Conservation (phyloP, 805 yeast species). For the Teunomyces tritomae region DNA sequence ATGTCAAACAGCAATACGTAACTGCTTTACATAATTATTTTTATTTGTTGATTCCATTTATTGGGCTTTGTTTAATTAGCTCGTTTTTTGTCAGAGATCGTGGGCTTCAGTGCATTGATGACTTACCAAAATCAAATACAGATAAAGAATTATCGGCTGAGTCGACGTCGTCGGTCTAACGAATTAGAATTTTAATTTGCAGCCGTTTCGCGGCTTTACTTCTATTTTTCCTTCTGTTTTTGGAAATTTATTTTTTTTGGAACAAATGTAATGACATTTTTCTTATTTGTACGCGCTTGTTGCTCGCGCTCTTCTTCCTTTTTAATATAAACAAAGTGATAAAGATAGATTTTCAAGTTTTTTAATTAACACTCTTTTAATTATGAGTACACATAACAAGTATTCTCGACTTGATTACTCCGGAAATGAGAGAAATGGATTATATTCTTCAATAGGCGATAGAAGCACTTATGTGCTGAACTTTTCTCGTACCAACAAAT, state of each 20-base stretch:
- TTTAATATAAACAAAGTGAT: not conserved
- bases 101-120: constrained; percentile 37
- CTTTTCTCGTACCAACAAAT: not conserved
- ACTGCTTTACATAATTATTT: constrained; percentile 18
- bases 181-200: not conserved
- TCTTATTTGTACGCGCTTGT: not conserved
- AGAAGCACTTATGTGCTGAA: not conserved
- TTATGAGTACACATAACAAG: not conserved
- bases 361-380: not conserved
- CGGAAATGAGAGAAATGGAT: not conserved
- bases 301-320: not conserved
- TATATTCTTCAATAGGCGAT: not conserved
- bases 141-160: constrained; percentile 9
- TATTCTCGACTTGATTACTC: not conserved
- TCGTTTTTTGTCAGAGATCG: constrained; percentile 35
- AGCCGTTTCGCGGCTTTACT: not conserved
- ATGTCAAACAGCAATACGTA: constrained; percentile 18
- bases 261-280: not conserved
- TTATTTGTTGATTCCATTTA: constrained; percentile 21
- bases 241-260: not conserved
- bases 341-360: not conserved
- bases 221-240: not conserved
- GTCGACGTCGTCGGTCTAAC: not conserved
- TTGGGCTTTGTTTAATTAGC: constrained; percentile 18
- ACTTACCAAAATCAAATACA: constrained; percentile 13